phyloP scores from a whole-genome alignment of 345 rosid genomes.

The Eucalyptus sideroxylon region DNA sequence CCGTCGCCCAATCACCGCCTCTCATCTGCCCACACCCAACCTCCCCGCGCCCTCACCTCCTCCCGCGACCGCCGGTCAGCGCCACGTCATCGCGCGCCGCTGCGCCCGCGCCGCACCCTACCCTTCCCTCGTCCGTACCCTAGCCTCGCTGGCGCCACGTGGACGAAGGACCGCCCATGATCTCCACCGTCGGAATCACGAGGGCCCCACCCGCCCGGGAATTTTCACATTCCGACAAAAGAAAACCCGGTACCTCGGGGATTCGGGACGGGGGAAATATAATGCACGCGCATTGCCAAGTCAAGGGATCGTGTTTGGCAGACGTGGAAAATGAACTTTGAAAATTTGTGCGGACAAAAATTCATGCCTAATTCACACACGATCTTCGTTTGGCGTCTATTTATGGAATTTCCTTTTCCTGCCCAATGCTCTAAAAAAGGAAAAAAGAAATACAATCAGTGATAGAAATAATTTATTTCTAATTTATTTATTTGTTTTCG shows the following conservation, averaged over 20 bases:
- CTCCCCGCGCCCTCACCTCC: neutral
- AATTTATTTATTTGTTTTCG: too few relatives aligned
- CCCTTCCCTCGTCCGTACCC: neutral
- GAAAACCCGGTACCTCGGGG: neutral
- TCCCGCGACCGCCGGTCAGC: neutral
- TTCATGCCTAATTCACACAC: neutral
- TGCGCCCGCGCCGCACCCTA: neutral
- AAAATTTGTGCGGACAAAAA: neutral
- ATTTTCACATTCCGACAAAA: neutral
- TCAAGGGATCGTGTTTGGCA: neutral
- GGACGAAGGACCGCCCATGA: neutral
- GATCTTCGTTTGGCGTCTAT: neutral
- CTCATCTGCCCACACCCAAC: neutral
- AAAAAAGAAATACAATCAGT: too few relatives aligned
- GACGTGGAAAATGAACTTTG: neutral
- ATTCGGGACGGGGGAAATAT: neutral
- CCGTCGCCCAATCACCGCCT: neutral
- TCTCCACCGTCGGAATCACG: neutral
- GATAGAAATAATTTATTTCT: too few relatives aligned
- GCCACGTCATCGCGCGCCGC: neutral
- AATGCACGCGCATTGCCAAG: neutral
- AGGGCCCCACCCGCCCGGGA: neutral
- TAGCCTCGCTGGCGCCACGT: neutral
- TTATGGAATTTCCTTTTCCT: neutral
- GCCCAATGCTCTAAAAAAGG: neutral